Base-by-base conservation (phyloP, 805 yeast genomes). In the Kuraishia piskuri region DNA sequence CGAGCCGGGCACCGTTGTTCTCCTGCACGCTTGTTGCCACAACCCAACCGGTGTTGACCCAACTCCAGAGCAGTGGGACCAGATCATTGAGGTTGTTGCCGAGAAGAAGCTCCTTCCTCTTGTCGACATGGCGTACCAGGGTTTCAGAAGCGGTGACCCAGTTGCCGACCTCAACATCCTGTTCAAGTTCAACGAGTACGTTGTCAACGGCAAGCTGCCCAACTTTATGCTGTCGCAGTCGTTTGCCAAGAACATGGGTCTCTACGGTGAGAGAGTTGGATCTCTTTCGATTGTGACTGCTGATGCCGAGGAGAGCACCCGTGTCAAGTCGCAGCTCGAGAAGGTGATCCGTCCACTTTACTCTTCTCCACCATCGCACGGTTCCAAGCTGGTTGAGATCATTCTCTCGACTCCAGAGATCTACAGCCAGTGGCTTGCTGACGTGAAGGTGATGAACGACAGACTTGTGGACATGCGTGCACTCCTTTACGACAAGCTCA, bases 31-130 rank as follows among this genome's bases (percentile, higher is more conserved):
- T 8, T 90, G 97, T 67, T 94, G 97, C 63, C 97, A 91, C 74
- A 92, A 91, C 75, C 98, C 98, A 53, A 92, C 97, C 20, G 98
- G 97, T 58, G 83, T 91, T 68, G 97, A 91, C 67, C 94, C 96
- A 56, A 82, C 89, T 19, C 69, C 72, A 24, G 88, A 82, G 58
- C 89, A 91, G 66, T 90, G 96, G 97, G 75, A 78, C 56, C 70
- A 78, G 67, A 88, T 92, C 45, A 75, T 88, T 61, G 81, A 84
- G 50, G 80, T 84, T 36, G 66, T 88, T 46, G 71, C 78, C 60
- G 67, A 74, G 50, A 79, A 80, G 66, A 72, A 77, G 48, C 79
- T 88, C 62, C 78, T 87, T 68, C 96, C 96, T 46, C 75, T 92
- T 65, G 81, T 91, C 57, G 98, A 91, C 73, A 83, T 86, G 83